Percentiles rank a stretch among this genome's conserved stretches.
phyloP scores from a whole-genome alignment of 306 rosid genomes.

The Cicer bijugum region DNA sequence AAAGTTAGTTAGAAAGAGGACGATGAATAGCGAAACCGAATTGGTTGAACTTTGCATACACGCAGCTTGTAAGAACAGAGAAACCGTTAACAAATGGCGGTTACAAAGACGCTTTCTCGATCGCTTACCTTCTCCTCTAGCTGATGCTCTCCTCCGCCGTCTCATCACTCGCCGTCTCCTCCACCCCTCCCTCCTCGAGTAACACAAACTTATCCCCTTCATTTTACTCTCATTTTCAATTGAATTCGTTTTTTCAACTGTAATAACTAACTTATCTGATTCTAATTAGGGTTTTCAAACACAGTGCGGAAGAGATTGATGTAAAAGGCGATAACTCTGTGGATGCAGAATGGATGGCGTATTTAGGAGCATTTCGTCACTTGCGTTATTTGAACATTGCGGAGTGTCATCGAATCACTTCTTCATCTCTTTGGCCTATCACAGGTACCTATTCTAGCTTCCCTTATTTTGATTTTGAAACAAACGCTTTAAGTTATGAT shows the following conservation, averaged over 20 bases:
- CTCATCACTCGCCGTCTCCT: slow-evolving; percentile 72
- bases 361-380: slow-evolving; percentile 76
- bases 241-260: neutral
- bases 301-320: slow-evolving; percentile 71
- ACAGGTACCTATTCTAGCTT: slow-evolving; percentile 48
- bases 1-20: neutral
- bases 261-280: neutral
- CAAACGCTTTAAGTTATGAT: too few species aligned
- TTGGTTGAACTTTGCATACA: slow-evolving; percentile 62
- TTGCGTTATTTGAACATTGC: slow-evolving; percentile 64
- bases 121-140: slow-evolving; percentile 73
- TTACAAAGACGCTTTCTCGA: slow-evolving; percentile 72
- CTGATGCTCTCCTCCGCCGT: slow-evolving; percentile 77
- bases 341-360: slow-evolving; percentile 94
- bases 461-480: neutral
- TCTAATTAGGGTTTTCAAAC: slow-evolving; percentile 67
- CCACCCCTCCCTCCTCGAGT: slow-evolving; percentile 76
- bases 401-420: slow-evolving; percentile 65
- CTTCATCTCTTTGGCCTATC: slow-evolving; percentile 80
- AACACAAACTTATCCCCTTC: neutral
- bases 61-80: slow-evolving; percentile 58
- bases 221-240: neutral
- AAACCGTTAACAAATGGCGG: slow-evolving; percentile 71
- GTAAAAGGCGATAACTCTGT: slow-evolving; percentile 59
- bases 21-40: slow-evolving; percentile 45